These are phyloP conservation scores for Cucumis sativus DNA, from an alignment of 306 rosid species.

Conservation along the genomic window Cucumber_9930_V3 NC_026656.2:19227501-19228000, in stretches of 20 bases:
- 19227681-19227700: constrained; percentile 17
- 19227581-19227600: constrained; percentile 15
- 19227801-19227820: constrained; percentile 11
- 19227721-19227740: neutral
- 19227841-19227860: neutral
- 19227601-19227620: too few relatives aligned
- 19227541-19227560: neutral
- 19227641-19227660: neutral
- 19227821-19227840: constrained; percentile 2
- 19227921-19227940: neutral
- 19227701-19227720: constrained; percentile 14
- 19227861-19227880: neutral
- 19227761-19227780: neutral
- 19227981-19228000: constrained; percentile 1
- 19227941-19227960: neutral
- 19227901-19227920: neutral
- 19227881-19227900: neutral
- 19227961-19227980: neutral
- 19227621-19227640: too few relatives aligned
- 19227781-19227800: constrained; percentile 14
- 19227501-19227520: too few relatives aligned
- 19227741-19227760: neutral
- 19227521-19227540: neutral
- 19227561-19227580: neutral
- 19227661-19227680: constrained; percentile 10